phyloP scores from a whole-genome alignment of 2,329 filamentous ascomycete genomes.

The Fusarium secorum region DNA sequence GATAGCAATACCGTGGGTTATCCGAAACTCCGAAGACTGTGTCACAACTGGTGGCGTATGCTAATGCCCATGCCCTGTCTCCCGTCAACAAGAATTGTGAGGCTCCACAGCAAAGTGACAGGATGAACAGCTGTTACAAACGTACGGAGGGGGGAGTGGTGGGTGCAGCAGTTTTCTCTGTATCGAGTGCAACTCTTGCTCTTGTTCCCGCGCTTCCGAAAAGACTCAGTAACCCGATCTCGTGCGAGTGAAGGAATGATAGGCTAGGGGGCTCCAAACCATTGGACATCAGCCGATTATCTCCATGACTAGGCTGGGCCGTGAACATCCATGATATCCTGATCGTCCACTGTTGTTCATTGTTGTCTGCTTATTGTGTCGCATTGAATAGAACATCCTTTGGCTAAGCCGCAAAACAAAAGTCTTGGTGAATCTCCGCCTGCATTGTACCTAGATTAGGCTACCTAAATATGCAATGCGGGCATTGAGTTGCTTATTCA shows the following conservation, averaged over 20 bases:
- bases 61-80: conserved; percentile 3
- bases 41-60: conserved; percentile 35
- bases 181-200: conserved; percentile 6
- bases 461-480: not conserved
- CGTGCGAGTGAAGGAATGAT: conserved; percentile 28
- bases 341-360: not conserved
- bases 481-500: not conserved
- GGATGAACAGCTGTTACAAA: conserved; percentile 36
- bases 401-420: not conserved
- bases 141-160: conserved; percentile 3
- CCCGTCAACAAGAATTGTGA: conserved; percentile 1
- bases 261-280: not conserved
- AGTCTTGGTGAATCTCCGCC: not conserved
- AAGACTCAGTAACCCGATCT: conserved; percentile 29
- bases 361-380: not conserved
- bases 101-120: conserved; percentile 26
- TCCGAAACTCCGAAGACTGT: conserved; percentile 37
- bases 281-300: conserved; percentile 33
- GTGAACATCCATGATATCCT: conserved; percentile 11
- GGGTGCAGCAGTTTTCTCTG: conserved; percentile 2
- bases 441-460: not conserved
- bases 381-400: not conserved
- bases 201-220: conserved; percentile 15
- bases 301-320: conserved; percentile 9
- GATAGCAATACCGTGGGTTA: conserved; percentile 12